phyloP scores from a whole-genome alignment of 2,329 filamentous ascomycete genomes.

The Phyllachora maydis region DNA sequence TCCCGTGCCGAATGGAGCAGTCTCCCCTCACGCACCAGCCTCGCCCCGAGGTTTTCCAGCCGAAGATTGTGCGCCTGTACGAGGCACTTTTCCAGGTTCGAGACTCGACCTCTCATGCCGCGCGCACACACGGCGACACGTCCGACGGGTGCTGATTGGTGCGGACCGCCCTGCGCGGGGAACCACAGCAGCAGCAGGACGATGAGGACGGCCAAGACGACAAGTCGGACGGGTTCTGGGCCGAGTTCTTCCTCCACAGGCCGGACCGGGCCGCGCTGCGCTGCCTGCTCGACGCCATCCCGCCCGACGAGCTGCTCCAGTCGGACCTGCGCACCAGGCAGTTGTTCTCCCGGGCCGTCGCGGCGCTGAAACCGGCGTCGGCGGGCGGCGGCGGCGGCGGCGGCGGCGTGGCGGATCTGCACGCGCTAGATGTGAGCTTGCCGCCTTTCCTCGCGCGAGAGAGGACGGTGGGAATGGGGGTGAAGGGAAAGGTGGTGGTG shows the following conservation, averaged over 20 bases:
- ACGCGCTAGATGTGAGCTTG: conserved; percentile 67
- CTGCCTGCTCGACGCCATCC: conserved; percentile 46
- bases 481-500: background rate
- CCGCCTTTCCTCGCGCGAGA: conserved; percentile 1
- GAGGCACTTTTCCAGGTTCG: conserved; percentile 59
- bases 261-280: conserved; percentile 54
- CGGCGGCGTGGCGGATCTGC: conserved; percentile 42
- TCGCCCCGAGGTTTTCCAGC: conserved; percentile 77
- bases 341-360: conserved; percentile 56
- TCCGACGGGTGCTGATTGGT: conserved; percentile 1
- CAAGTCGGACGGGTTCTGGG: conserved; percentile 81
- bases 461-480: background rate
- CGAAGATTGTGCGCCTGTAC: conserved; percentile 85
- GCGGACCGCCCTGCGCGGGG: too few relatives aligned
- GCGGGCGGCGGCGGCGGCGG: too few relatives aligned
- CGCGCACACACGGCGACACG: conserved; percentile 1
- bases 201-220: conserved; percentile 46
- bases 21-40: conserved; percentile 88
- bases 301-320: conserved; percentile 54
- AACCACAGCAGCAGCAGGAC: too few relatives aligned
- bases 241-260: conserved; percentile 79
- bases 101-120: conserved; percentile 1
- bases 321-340: conserved; percentile 60
- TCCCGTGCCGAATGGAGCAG: too few relatives aligned
- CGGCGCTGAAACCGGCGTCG: conserved; percentile 36